These are phyloP conservation scores for Agrostemma githago DNA, from an alignment of 148 eudicot species.

Conservation along the genomic window DNA sequence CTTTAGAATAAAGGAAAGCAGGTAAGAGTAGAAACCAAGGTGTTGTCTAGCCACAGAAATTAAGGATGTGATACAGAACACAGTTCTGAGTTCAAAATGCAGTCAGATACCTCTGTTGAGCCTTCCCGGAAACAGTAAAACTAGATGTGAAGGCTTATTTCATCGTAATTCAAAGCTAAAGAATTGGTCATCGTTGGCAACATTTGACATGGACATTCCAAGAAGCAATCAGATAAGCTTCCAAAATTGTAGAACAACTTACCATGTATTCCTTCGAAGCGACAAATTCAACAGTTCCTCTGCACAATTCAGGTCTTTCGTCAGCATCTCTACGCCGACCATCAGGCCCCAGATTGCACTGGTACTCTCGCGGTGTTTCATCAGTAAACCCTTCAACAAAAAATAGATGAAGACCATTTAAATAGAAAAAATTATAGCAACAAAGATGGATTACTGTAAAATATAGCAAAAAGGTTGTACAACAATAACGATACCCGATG, in stretches of 20 bases:
- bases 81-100: background rate
- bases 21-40: background rate
- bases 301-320: conserved; percentile 92
- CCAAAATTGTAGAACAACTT: conserved; percentile 20
- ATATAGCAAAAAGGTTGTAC: background rate
- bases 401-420: background rate
- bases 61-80: background rate
- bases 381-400: conserved; percentile 73
- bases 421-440: background rate
- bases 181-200: background rate
- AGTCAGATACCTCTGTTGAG: background rate
- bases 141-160: background rate
- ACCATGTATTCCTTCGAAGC: conserved; percentile 94
- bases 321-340: conserved; percentile 99
- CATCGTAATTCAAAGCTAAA: background rate
- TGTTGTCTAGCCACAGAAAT: background rate
- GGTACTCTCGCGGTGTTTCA: conserved; percentile 97
- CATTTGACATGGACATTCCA: background rate
- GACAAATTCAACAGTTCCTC: conserved; percentile 98
- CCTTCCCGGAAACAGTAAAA: background rate
- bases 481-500: background rate
- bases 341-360: conserved; percentile 92
- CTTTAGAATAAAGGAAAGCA: background rate
- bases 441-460: background rate
- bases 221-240: background rate